phyloP scores from a whole-genome alignment of 805 yeast species.

The Pichia rugopelliculosa region DNA sequence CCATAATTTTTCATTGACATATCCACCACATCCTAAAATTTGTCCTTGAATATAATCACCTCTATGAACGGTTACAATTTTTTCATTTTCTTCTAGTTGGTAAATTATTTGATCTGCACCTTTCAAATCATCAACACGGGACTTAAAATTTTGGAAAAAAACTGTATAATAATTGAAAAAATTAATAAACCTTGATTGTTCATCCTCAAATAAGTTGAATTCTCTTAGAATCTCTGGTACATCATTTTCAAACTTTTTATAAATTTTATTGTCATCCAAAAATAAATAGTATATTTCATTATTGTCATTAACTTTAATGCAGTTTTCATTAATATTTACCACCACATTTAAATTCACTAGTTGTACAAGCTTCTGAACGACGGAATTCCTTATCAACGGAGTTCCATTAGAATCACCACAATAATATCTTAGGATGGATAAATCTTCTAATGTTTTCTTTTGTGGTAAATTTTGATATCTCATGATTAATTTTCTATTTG shows the following conservation, averaged over 20 bases:
- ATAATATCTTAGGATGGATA: conserved; percentile 10
- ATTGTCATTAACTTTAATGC: conserved; percentile 1
- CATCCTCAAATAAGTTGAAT: not conserved
- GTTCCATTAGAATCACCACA: conserved; percentile 8
- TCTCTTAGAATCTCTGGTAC: not conserved
- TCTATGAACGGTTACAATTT: conserved; percentile 5
- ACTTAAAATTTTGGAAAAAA: not conserved
- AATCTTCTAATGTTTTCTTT: conserved; percentile 8
- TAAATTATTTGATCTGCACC: conserved; percentile 8
- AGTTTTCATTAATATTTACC: conserved; percentile 5
- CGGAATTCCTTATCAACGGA: conserved; percentile 1
- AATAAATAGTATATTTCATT: not conserved
- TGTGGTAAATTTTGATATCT: not conserved
- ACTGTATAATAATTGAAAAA: not conserved
- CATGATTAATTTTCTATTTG: not conserved
- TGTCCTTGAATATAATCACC: conserved; percentile 4
- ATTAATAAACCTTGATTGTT: not conserved
- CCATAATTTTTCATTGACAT: not conserved
- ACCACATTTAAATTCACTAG: not conserved
- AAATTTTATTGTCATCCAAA: conserved; percentile 1
- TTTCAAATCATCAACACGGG: conserved; percentile 4
- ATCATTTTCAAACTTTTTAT: conserved; percentile 1
- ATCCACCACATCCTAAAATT: conserved; percentile 7
- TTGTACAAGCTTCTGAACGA: conserved; percentile 7
- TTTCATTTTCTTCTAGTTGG: not conserved